A percentile compares a stretch with the other conserved stretches of the same genome.
phyloP scores from a whole-genome alignment of 2,329 filamentous ascomycete genomes.

The Aspergillus ochraceus region DNA sequence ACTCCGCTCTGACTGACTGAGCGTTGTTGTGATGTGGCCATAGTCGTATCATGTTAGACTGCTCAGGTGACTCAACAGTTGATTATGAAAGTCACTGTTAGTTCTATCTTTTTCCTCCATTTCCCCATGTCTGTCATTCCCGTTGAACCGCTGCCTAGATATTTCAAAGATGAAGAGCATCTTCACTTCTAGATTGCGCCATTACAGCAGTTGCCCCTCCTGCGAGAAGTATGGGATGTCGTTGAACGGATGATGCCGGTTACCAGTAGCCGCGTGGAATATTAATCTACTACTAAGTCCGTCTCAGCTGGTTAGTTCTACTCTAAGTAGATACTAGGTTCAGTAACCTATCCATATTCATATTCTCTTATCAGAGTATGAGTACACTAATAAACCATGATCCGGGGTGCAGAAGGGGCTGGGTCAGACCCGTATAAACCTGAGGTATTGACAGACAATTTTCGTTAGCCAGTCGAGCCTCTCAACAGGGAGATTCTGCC shows the following conservation, averaged over 20 bases:
- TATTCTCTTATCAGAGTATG: neutral
- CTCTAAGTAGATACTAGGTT: slow-evolving; percentile 1
- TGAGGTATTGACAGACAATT: neutral
- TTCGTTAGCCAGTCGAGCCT: neutral
- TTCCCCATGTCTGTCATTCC: neutral
- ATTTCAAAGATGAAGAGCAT: neutral
- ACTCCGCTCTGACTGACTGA: neutral
- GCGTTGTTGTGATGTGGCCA: neutral
- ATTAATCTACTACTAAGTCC: neutral
- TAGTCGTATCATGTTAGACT: neutral
- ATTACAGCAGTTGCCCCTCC: neutral
- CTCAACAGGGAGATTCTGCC: neutral
- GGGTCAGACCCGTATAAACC: neutral
- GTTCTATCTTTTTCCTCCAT: neutral
- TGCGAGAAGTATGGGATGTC: neutral
- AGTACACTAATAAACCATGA: neutral
- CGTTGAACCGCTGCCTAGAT: neutral
- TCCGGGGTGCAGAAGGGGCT: neutral
- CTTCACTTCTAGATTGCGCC: slow-evolving; percentile 3
- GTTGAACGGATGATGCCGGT: neutral
- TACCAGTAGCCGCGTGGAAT: neutral
- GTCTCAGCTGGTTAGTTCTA: neutral
- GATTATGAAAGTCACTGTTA: neutral
- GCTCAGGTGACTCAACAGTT: neutral
- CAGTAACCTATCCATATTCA: neutral